These are phyloP conservation scores for Phaeotremella skinneri DNA, from an alignment of 768 basidiomycete genomes.

Conservation along the genomic window DNA sequence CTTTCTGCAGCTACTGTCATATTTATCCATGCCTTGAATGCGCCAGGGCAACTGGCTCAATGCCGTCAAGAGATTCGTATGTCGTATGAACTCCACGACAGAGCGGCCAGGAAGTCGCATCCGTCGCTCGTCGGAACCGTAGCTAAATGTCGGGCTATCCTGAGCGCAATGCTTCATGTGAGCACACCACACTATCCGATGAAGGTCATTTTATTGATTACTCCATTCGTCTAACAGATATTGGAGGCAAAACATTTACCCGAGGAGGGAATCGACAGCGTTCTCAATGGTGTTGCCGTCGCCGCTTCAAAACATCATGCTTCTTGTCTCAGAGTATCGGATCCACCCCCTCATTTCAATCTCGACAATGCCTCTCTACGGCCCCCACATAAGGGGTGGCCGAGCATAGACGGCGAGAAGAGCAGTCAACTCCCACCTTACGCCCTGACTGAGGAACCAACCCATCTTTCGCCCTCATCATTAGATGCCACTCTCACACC, in stretches of 20 bases:
- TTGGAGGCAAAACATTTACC: background rate
- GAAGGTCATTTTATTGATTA: background rate
- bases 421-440: no score
- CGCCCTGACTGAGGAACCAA: no score
- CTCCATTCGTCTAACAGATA: background rate
- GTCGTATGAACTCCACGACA: background rate
- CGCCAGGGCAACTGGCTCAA: background rate
- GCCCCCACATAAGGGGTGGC: no score
- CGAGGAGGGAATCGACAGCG: background rate
- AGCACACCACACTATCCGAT: background rate
- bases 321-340: no score
- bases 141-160: background rate
- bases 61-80: background rate
- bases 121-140: background rate
- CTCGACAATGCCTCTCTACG: no score
- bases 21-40: slow-evolving; percentile 6
- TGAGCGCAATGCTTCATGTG: background rate
- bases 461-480: no score
- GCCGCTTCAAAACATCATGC: background rate
- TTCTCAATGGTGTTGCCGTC: background rate
- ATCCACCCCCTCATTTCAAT: no score
- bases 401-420: no score
- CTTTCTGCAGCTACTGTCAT: slow-evolving; percentile 9
- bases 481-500: no score
- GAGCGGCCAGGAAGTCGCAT: background rate